A percentile compares a stretch with the other conserved stretches of the same genome.
These are phyloP conservation scores for Powellomyces hirtus DNA, from an alignment of 192 early-diverging fungal species.

Conservation along the genomic window DNA sequence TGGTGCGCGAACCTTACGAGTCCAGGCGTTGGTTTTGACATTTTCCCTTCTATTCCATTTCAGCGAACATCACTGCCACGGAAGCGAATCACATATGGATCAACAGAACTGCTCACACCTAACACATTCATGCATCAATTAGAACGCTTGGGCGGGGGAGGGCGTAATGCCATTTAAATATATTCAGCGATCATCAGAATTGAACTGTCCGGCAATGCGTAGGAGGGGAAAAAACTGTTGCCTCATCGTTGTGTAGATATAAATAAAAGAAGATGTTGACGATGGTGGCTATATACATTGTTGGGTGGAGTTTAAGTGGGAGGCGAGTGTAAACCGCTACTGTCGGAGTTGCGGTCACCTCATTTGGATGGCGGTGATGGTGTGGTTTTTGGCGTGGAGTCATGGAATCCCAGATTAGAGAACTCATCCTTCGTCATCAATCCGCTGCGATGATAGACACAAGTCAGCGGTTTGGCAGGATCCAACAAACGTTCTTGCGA, in stretches of 20 bases:
- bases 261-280: too few species aligned
- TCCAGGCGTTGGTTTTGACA: background rate
- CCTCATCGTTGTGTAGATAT: background rate
- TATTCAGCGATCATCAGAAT: background rate
- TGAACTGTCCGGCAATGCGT: background rate
- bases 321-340: too few species aligned
- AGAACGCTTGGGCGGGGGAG: conserved; percentile 53
- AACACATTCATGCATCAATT: conserved; percentile 80
- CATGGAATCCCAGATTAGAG: conserved; percentile 66
- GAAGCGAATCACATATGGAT: conserved; percentile 91
- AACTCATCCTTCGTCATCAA: conserved; percentile 68
- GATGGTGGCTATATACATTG: background rate
- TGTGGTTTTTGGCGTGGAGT: background rate
- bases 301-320: background rate
- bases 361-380: background rate
- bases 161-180: background rate
- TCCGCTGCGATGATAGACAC: too few species aligned
- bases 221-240: background rate
- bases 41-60: background rate
- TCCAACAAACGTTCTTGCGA: too few species aligned
- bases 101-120: conserved; percentile 85
- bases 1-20: background rate
- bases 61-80: conserved; percentile 36
- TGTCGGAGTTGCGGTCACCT: background rate
- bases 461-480: too few species aligned